These are phyloP conservation scores for Rutstroemia sp. DNA, from an alignment of 2,329 filamentous ascomycete genomes.

Conservation along the genomic window DNA sequence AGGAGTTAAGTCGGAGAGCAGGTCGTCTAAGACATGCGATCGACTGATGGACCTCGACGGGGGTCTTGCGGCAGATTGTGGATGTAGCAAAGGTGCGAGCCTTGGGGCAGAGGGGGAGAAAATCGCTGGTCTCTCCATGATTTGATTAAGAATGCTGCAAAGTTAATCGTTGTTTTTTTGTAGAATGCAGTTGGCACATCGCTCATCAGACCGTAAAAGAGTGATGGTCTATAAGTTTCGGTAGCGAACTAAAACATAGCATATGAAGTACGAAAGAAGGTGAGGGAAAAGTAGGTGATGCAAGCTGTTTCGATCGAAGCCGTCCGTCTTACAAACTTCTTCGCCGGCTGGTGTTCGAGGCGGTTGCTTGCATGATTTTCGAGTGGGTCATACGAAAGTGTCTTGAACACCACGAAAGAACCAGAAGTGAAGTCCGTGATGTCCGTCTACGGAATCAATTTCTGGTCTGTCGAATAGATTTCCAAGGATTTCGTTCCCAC, in stretches of 20 bases:
- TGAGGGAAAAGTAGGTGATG: conserved; percentile 1
- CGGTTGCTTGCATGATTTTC: conserved; percentile 8
- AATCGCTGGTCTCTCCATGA: conserved; percentile 19
- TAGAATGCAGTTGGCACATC: conserved; percentile 14
- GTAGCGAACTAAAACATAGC: conserved; percentile 1
- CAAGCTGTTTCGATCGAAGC: conserved; percentile 6
- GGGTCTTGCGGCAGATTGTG: conserved; percentile 16
- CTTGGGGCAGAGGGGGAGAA: conserved; percentile 17
- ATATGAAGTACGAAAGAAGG: neutral
- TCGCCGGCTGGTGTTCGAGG: conserved; percentile 4
- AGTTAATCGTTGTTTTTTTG: conserved; percentile 14
- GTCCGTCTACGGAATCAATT: neutral
- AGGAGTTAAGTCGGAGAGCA: conserved; percentile 55
- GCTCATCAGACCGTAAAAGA: conserved; percentile 11
- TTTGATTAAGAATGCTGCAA: conserved; percentile 8
- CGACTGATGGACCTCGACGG: conserved; percentile 20
- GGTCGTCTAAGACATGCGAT: conserved; percentile 40
- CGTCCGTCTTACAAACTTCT: conserved; percentile 2
- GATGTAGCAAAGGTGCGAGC: conserved; percentile 18
- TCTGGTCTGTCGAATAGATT: neutral
- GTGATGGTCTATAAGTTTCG: conserved; percentile 5
- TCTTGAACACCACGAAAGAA: conserved; percentile 6
- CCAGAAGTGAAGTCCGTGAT: neutral
- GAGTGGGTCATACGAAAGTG: conserved; percentile 8
- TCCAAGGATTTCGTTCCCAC: neutral